Conservation (phyloP, 331 rosid species). For the Saraca asoca region DNA sequence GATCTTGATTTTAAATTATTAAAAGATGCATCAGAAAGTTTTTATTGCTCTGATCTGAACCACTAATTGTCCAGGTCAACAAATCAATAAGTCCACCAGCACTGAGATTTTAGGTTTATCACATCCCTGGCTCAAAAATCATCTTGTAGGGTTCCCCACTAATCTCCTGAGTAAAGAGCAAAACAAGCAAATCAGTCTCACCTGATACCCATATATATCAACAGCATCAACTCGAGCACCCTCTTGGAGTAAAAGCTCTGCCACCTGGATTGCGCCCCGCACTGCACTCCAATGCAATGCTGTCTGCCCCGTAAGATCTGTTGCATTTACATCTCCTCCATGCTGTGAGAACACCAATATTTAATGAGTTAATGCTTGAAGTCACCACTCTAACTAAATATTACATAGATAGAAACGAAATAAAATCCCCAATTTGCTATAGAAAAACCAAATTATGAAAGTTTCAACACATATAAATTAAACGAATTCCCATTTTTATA, state of each 20-base stretch:
- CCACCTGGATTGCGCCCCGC: slow-evolving; percentile 86
- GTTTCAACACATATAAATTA: too few relatives aligned
- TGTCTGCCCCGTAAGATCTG: slow-evolving; percentile 88
- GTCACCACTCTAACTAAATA: neutral
- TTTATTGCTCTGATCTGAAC: too few relatives aligned
- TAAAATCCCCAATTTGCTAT: neutral
- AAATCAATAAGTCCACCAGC: neutral
- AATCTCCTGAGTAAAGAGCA: slow-evolving; percentile 4
- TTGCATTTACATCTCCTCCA: slow-evolving; percentile 88
- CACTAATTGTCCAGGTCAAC: neutral
- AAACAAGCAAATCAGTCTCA: slow-evolving; percentile 34
- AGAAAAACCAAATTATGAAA: too few relatives aligned
- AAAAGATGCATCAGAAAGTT: too few relatives aligned
- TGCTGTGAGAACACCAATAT: slow-evolving; percentile 56
- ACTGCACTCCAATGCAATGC: slow-evolving; percentile 98
- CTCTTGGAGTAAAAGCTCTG: slow-evolving; percentile 92
- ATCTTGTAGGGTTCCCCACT: neutral
- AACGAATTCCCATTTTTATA: too few relatives aligned
- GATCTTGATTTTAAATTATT: too few relatives aligned
- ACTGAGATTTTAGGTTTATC: neutral
- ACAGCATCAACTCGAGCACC: slow-evolving; percentile 70
- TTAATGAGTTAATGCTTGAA: slow-evolving; percentile 9
- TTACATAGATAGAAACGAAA: neutral
- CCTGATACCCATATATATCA: slow-evolving; percentile 98
- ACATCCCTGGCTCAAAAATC: slow-evolving; percentile 3